Base-by-base conservation (phyloP, 139 green algal genomes). In the Tetradesmus obliquus region DNA sequence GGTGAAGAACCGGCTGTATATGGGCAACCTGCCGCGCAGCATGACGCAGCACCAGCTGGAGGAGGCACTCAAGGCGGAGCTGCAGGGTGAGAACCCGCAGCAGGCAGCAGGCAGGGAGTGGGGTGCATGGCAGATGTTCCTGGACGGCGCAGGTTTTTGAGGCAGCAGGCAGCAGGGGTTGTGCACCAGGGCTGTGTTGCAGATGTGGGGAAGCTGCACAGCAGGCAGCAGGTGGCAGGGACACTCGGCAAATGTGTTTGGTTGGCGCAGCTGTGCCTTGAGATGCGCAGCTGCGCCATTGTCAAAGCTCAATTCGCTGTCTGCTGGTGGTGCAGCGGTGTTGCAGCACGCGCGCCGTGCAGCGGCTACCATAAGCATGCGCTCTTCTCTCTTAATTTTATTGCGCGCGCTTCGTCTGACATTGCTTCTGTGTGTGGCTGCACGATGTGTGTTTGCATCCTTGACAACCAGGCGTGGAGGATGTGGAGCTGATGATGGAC, bases 1-100 rank as follows among this genome's bases (percentile, higher is more conserved):
- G 90, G 94, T 97, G 32, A 98, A 98, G 93, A 95, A 99, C 95
- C 95, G 96, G 88, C 94, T 99, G 79, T 99, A 97, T 87, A 83
- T 99, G 4, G 97, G 97, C 74, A 97, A 97, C 94, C 91, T 99
- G 45, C 97, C 97, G 10, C 95, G 95, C 45, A 91, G 94, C 54
- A 92, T 98, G 53, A 95, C 81, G 51, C 91, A 94, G 58, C 94
- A 95, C 1, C 91, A 91, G 54, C 86, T 98, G 84, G 79, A 95
- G 57, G 84, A 81, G 7, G 5, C 93, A 45, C 90, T 94, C 32
- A 71, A 92, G 19, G 55, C 60, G 19, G 66, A 88, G 58, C 19
- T 91, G 51, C 66, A 51, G 86, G 89, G 82, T 92, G 81, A 81
- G 81, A 20, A 19, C 0, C 5, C 10, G 10, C 10, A 19, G 60